These are phyloP conservation scores for Phoenix dactylifera DNA, from an alignment of 176 grass and related monocot genomes.

Conservation along the genomic window DNA sequence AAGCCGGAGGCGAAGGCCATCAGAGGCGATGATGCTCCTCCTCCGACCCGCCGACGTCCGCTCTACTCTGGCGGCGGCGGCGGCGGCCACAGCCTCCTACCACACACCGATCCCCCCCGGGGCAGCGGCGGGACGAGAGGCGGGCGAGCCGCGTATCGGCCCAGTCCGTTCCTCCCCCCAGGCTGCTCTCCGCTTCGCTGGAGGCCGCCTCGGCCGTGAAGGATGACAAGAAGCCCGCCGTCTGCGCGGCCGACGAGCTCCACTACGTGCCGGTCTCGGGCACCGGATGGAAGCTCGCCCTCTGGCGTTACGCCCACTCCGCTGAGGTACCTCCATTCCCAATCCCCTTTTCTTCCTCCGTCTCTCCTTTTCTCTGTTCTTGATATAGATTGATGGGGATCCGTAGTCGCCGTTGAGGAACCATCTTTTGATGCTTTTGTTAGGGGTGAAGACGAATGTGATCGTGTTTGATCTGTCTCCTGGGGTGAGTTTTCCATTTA, in stretches of 20 bases:
- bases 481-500: slow-evolving; percentile 40
- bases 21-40: slow-evolving; percentile 25
- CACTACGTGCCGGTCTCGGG: slow-evolving; percentile 79
- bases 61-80: slow-evolving; percentile 46
- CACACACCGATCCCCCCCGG: slow-evolving; percentile 8
- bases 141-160: slow-evolving; percentile 16
- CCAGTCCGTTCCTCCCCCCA: background rate
- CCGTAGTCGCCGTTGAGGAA: slow-evolving; percentile 80
- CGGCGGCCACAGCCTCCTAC: slow-evolving; percentile 30
- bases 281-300: slow-evolving; percentile 79
- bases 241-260: slow-evolving; percentile 90
- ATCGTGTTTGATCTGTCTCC: slow-evolving; percentile 92
- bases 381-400: background rate
- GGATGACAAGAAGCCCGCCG: slow-evolving; percentile 44
- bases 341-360: too few relatives aligned
- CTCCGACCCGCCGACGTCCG: slow-evolving; percentile 43
- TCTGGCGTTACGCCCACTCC: slow-evolving; percentile 73
- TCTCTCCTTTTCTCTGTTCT: background rate
- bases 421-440: slow-evolving; percentile 91
- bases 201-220: slow-evolving; percentile 11
- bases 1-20: too few relatives aligned
- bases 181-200: background rate
- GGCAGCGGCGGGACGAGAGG: slow-evolving; percentile 1
- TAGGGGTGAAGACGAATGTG: slow-evolving; percentile 79
- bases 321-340: slow-evolving; percentile 35